These are phyloP conservation scores for Phaeophleospora eucalypticola DNA, from an alignment of 2,329 filamentous ascomycete species.

Conservation along the genomic window DNA sequence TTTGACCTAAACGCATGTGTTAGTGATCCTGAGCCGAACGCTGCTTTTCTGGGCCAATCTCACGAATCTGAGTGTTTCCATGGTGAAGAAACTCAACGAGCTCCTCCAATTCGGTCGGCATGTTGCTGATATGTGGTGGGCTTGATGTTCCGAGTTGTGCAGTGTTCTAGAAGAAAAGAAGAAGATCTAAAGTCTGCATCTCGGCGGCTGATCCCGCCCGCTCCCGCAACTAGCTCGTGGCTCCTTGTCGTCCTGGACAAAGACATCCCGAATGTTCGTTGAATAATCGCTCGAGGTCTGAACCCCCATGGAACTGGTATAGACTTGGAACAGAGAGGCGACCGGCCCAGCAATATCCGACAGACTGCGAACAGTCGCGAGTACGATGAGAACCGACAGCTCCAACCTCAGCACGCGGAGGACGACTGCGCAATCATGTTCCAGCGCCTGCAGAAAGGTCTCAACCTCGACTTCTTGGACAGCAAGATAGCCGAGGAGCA, in stretches of 20 bases:
- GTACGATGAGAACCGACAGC: slow-evolving; percentile 16
- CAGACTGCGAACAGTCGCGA: not conserved
- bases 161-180: too few species aligned
- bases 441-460: slow-evolving; percentile 32
- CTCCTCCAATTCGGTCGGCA: slow-evolving; percentile 57
- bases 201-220: too few species aligned
- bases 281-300: too few species aligned
- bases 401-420: slow-evolving; percentile 8
- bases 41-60: too few species aligned
- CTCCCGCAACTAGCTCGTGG: too few species aligned
- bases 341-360: not conserved
- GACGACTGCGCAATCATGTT: slow-evolving; percentile 22
- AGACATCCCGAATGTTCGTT: too few species aligned
- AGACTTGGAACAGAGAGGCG: not conserved
- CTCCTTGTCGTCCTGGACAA: too few species aligned
- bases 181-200: too few species aligned
- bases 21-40: too few species aligned
- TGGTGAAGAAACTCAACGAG: slow-evolving; percentile 91
- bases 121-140: slow-evolving; percentile 24
- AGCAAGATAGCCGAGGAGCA: slow-evolving; percentile 85
- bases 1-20: not conserved
- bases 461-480: slow-evolving; percentile 38
- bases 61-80: slow-evolving; percentile 81
- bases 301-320: not conserved
- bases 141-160: too few species aligned